These are phyloP conservation scores for Oehlia diaphana DNA, from an alignment of 192 early-diverging fungal genomes.

Conservation along the genomic window DNA sequence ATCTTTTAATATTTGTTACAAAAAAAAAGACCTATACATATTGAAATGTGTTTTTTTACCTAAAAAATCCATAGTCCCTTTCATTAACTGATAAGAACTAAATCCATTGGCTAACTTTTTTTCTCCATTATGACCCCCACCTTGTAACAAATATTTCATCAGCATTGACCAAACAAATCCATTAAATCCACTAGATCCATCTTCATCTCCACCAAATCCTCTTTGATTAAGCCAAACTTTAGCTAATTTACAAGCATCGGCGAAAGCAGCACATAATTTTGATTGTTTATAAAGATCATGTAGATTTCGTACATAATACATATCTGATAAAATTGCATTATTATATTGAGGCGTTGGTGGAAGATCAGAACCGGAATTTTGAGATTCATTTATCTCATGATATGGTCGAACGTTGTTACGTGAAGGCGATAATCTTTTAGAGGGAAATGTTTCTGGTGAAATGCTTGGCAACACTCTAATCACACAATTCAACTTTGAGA, in stretches of 20 bases:
- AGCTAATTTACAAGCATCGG: conserved; percentile 75
- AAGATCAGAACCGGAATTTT: conserved; percentile 18
- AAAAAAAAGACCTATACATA: background rate
- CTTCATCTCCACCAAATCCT: conserved; percentile 47
- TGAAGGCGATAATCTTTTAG: conserved; percentile 70
- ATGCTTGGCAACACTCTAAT: conserved; percentile 86
- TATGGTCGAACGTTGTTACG: conserved; percentile 75
- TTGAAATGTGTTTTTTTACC: conserved; percentile 33
- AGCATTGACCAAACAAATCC: conserved; percentile 86
- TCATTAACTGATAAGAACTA: conserved; percentile 85
- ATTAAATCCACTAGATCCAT: conserved; percentile 52
- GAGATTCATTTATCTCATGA: conserved; percentile 20
- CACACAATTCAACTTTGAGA: conserved; percentile 62
- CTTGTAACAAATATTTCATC: conserved; percentile 81
- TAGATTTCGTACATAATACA: conserved; percentile 70
- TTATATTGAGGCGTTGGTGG: conserved; percentile 91
- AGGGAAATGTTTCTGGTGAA: conserved; percentile 60
- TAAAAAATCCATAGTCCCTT: conserved; percentile 82
- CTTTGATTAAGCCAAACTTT: conserved; percentile 89
- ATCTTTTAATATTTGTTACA: background rate
- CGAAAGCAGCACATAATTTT: conserved; percentile 72
- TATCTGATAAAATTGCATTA: conserved; percentile 77
- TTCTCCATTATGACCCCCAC: conserved; percentile 51
- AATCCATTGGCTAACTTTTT: conserved; percentile 69
- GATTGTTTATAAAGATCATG: conserved; percentile 74